Percentiles rank a stretch among this genome's conserved stretches.
phyloP scores from a whole-genome alignment of 2,329 filamentous ascomycete species.

The Plenodomus lindquistii region DNA sequence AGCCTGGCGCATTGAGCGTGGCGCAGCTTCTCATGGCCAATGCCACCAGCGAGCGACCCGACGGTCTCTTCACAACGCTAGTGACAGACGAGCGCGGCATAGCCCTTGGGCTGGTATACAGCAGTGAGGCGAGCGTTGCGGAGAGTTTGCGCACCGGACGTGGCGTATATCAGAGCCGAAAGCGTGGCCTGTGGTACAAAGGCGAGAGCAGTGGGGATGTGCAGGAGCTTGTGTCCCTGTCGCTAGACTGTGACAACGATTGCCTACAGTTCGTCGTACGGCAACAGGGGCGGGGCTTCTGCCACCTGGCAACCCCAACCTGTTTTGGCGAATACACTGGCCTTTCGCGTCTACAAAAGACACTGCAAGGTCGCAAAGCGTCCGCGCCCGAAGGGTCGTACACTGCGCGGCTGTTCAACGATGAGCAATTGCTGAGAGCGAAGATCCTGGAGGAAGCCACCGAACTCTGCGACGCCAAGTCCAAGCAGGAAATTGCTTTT shows the following conservation, averaged over 20 bases:
- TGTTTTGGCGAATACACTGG: slow-evolving; percentile 89
- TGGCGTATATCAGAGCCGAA: slow-evolving; percentile 94
- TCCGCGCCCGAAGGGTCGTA: slow-evolving; percentile 90
- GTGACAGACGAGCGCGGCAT: slow-evolving; percentile 87
- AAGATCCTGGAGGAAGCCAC: slow-evolving; percentile 99
- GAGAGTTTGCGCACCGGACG: slow-evolving; percentile 80
- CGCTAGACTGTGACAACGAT: slow-evolving; percentile 91
- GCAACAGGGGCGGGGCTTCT: slow-evolving; percentile 89
- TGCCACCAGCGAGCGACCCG: slow-evolving; percentile 79
- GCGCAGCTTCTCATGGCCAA: slow-evolving; percentile 72
- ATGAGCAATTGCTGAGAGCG: slow-evolving; percentile 83
- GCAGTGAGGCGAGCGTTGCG: slow-evolving; percentile 84
- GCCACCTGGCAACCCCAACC: slow-evolving; percentile 86
- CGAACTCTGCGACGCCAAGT: slow-evolving; percentile 85
- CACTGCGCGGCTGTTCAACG: slow-evolving; percentile 88
- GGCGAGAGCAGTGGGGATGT: slow-evolving; percentile 92
- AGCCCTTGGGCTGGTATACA: slow-evolving; percentile 90
- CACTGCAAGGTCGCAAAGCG: slow-evolving; percentile 76
- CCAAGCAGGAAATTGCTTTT: slow-evolving; percentile 82
- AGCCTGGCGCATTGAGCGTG: slow-evolving; percentile 65
- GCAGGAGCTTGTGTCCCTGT: slow-evolving; percentile 83
- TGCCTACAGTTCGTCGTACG: slow-evolving; percentile 87
- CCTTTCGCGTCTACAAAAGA: slow-evolving; percentile 83
- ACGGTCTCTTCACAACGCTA: slow-evolving; percentile 84
- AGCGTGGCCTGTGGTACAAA: slow-evolving; percentile 95